Conservation (phyloP, 2,329 filamentous ascomycete genomes). For the Ceratocystis cacaofunesta region DNA sequence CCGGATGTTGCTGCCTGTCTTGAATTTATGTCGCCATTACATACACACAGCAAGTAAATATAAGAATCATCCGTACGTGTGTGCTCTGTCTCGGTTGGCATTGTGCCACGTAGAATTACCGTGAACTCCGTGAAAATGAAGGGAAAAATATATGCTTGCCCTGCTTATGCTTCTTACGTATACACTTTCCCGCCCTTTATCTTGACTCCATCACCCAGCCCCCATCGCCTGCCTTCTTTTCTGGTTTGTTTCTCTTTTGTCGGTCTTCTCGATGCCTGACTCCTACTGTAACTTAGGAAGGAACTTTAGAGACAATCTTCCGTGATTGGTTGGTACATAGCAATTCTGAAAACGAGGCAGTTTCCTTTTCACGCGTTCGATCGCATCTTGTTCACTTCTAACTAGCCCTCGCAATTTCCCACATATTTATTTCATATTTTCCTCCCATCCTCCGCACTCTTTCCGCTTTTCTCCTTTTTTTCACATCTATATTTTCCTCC, state of each 20-base stretch:
- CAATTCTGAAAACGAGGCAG: background rate
- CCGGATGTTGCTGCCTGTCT: conserved; percentile 2
- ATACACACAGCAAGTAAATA: background rate
- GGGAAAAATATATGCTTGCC: background rate
- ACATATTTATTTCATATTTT: background rate
- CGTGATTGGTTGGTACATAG: background rate
- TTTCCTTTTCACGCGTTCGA: background rate
- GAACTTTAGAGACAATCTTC: background rate
- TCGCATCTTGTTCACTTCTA: background rate
- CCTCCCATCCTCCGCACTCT: background rate
- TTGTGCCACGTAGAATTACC: conserved; percentile 2
- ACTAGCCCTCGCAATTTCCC: background rate
- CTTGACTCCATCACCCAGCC: background rate
- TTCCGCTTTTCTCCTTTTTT: conserved; percentile 5
- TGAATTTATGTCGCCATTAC: conserved; percentile 2
- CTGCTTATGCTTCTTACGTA: background rate
- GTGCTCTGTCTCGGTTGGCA: background rate
- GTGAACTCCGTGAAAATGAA: conserved; percentile 1
- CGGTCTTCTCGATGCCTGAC: background rate
- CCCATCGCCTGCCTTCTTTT: background rate
- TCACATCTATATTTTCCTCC: background rate
- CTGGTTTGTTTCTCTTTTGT: background rate
- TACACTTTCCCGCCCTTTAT: conserved; percentile 1
- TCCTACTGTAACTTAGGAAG: background rate
- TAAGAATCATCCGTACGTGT: background rate